Evolutionary conservation across 2,329 filamentous ascomycete genomes (phyloP), one percentile per base, ranked within the genome.

Genomic region (Exophiala sp.): DNA sequence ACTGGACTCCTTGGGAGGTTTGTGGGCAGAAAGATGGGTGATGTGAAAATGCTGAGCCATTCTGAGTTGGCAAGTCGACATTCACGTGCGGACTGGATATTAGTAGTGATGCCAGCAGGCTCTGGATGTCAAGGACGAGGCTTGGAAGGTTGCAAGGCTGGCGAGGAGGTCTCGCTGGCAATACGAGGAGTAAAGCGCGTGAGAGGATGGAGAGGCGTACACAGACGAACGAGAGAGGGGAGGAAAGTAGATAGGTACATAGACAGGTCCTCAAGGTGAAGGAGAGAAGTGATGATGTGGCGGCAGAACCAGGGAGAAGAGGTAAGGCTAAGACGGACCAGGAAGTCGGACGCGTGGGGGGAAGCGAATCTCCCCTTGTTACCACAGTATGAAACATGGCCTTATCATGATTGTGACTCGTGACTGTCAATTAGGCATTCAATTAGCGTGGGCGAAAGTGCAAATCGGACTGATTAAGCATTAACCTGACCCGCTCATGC

Each of bases 41-140:
- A 65, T 40, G 32, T 65, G 65, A 50, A 65, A 66, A 44, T 60
- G 59, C 57, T 65, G 65, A 50, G 65, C 54, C 65, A 66, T 66
- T 62, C 58, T 66, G 59, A 64, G 59, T 54, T 66, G 65, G 54
- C 64, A 66, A 52, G 65, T 66, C 42, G 65, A 66, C 65, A 65
- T 66, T 52, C 54, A 51, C 41, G 47, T 53, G 59, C 61, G 18
- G 61, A 44, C 34, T 52, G 21, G 40, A 47, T 21, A 18, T 50
- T 34, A 48, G 29, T 16, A 39, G 43, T 54, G 29, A 16, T 20
- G 40, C 36, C 33, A 20, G 39, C 35, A 44, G 47, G 50, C 24
- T 21, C 38, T 36, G 40, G 39, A 34, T 29, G 24, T 5, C 7
- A 29, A 41, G 36, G 20, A 35, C 32, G 21, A 48, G 47, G 50